Conservation (phyloP, 805 yeast genomes). For the Starmerella riodocensis region DNA sequence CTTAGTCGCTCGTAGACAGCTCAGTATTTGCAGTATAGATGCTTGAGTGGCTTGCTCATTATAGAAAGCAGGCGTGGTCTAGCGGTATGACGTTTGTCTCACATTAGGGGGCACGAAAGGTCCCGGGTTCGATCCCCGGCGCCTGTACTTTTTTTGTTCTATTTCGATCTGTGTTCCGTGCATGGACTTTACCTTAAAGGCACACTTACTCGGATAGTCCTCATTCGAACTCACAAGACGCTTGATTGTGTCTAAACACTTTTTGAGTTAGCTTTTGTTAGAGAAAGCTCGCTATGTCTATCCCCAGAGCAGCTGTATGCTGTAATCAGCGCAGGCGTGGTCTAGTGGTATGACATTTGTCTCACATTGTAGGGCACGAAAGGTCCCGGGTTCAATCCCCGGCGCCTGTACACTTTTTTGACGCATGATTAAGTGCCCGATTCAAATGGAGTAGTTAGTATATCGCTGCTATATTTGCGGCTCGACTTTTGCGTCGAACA, state of each 20-base stretch:
- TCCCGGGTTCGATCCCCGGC: conserved; percentile 23
- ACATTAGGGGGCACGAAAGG: conserved; percentile 20
- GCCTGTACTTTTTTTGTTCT: conserved; percentile 15
- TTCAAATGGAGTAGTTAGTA: no score
- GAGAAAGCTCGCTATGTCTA: no score
- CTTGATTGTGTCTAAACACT: no score
- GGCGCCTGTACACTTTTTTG: conserved; percentile 18
- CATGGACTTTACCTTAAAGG: neutral
- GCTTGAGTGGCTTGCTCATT: neutral
- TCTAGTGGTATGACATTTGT: conserved; percentile 22
- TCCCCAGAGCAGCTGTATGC: no score
- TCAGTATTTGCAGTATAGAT: neutral
- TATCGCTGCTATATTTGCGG: no score
- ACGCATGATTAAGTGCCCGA: no score
- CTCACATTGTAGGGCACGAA: conserved; percentile 19
- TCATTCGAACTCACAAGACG: no score
- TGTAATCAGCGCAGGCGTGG: conserved; percentile 22
- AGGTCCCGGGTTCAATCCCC: conserved; percentile 23
- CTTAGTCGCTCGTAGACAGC: no score
- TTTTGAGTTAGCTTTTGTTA: no score
- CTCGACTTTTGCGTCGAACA: no score
- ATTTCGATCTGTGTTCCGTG: neutral
- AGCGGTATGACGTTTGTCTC: conserved; percentile 21
- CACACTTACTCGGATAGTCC: no score
- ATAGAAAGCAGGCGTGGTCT: conserved; percentile 19